Base-by-base conservation (phyloP, 352 stramenopile genomes). In the Pythium oligandrum region DNA sequence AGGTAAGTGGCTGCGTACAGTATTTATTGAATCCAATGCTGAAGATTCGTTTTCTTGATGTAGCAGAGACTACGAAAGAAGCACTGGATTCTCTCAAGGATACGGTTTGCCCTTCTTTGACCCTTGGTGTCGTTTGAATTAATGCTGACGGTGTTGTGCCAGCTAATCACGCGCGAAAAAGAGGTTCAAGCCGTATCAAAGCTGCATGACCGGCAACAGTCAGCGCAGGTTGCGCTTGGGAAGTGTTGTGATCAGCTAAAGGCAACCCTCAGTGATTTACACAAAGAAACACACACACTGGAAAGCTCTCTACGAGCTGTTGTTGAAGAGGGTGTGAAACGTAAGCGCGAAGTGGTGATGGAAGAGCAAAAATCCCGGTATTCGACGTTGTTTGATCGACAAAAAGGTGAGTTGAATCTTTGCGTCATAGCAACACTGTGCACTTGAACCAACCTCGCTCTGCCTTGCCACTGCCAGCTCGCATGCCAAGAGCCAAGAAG, bases 371-470 rank as follows among this genome's bases (percentile, higher is more conserved):
- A 30, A 30, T 31, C 43, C 9, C 9, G 43, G 17, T 48, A 48
- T 30, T 11, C 43, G 17, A 48, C 9, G 30, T 11, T 55, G 17
- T 55, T 48, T 11, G 49, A 55, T 36, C 49, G 49, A n/a, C 49
- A 55, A 40, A 55, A 40, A 48, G 38, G 49, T 55, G 39, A 47
- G 31, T 46, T 7, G 39, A 53, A 10, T 32, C 31, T 40, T 26
- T 26, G 17, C 17, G 17, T 26, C 17, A 26, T 26, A 26, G 17
- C 11, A 52, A 42, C 30, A 42, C 46, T 26, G 1, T 43, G 32
- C 26, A 55, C 7, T 48, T 5, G 17, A 0, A 9, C 4, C 33
- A 30, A 57, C 4, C 26, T 26, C 7, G 3, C 33, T 35, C 36
- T 8, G 17, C 17, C 17, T 26, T 26, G 17, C 17, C 17, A 26